Conservation (phyloP, 140 eudicot species). For the Senecio squalidus region DNA sequence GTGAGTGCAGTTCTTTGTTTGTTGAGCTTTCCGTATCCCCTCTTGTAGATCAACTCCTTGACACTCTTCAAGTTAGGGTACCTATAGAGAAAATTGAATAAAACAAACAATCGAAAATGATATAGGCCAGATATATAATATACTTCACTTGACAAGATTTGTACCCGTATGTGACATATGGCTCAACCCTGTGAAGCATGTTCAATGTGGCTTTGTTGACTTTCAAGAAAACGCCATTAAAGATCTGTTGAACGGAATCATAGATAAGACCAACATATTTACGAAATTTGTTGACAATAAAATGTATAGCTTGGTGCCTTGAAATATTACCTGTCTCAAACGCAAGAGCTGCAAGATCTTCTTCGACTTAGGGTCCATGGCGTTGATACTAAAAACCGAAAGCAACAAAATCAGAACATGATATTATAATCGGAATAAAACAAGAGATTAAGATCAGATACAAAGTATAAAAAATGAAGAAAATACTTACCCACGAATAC, state of each 20-base stretch:
- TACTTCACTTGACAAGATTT: background rate
- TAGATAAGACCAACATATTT: background rate
- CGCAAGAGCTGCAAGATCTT: slow-evolving; percentile 75
- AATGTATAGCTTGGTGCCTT: background rate
- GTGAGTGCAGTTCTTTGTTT: slow-evolving; percentile 67
- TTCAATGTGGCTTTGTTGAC: slow-evolving; percentile 71
- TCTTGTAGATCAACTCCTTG: slow-evolving; percentile 71
- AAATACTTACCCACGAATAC: slow-evolving; percentile 63
- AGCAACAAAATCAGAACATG: background rate
- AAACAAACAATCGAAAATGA: background rate
- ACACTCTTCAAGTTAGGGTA: slow-evolving; percentile 81
- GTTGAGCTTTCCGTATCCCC: slow-evolving; percentile 71
- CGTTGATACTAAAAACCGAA: slow-evolving; percentile 78
- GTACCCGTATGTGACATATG: slow-evolving; percentile 72
- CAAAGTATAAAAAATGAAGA: background rate
- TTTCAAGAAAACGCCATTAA: slow-evolving; percentile 69
- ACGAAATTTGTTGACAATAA: background rate
- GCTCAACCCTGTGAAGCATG: slow-evolving; percentile 77
- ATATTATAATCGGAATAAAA: background rate
- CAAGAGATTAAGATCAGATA: background rate
- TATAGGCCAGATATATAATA: background rate
- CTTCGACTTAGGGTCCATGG: slow-evolving; percentile 72
- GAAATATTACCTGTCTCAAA: slow-evolving; percentile 59
- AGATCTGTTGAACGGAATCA: slow-evolving; percentile 35
- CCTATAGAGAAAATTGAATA: slow-evolving; percentile 16